Base-by-base conservation (phyloP, 805 yeast genomes). In the Alloascoidea hylecoeti region DNA sequence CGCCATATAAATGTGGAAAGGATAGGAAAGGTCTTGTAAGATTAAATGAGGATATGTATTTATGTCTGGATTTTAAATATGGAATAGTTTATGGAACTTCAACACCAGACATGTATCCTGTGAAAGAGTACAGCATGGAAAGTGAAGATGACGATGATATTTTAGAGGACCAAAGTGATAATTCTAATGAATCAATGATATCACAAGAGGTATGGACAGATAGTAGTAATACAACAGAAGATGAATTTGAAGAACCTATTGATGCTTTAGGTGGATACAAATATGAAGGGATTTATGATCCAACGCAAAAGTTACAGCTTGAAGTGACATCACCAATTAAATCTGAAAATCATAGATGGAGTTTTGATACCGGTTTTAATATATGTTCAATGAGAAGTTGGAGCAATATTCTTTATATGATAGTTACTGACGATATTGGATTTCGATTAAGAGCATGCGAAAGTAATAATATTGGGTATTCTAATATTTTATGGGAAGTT, bases 391-490 rank as follows among this genome's bases (percentile, higher is more conserved):
- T 23, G 30, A 23, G n/a, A 23, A 9, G n/a, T 23, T 23, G n/a
- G 9, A n/a, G n/a, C 30, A n/a, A n/a, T 9, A 23, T 23, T 9
- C 30, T 23, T n/a, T 23, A 23, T 23, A 23, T 23, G 30, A 23
- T 23, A 9, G 30, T 23, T 9, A 23, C 30, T n/a, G 30, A 23
- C 30, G n/a, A n/a, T 9, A 23, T 23, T 9, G 30, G 30, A n/a
- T 23, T 23, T 23, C 30, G 30, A 9, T 23, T 23, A n/a, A 23
- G 30, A 23, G 30, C 30, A 23, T 23, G 30, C 30, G n/a, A 23
- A 23, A 23, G 30, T n/a, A 23, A 23, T n/a, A 23, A 9, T 9
- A 23, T 9, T 9, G 30, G 30, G 13, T 23, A 9, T 23, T 23
- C 13, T 23, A n/a, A 23, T 23, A n/a, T 23, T 23, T n/a, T n/a